Evolutionary conservation across 306 rosid species (phyloP), one percentile per base, ranked within the genome.

Genomic region (Vigna trinervia): DNA sequence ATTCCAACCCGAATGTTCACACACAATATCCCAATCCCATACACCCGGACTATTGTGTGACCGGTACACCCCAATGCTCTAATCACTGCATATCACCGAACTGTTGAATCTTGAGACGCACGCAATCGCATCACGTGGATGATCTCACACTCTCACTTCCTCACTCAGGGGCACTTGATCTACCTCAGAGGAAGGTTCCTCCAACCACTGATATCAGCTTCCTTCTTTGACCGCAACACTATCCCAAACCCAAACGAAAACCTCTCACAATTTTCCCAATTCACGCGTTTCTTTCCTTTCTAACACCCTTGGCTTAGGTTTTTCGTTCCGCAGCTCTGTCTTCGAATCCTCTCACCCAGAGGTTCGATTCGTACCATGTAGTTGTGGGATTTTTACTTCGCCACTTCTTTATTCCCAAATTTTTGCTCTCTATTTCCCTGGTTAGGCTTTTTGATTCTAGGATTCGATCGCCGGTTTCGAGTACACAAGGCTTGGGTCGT

Each of bases 211-310:
- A 39, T 3, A 63, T 0, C 34, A 19, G 81, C 76, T 82, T 85
- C 73, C 88, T 69, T 85, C 82, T 85, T 85, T 85, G 88, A 85
- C 88, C 86, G n/a, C 39, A 79, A 76, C 80, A 58, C 84, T 83
- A 77, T 28, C 79, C 72, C 17, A 3, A 5, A 3, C 39, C 32
- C 19, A 45, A 8, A 11, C 14, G 59, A 62, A 15, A 38, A 5
- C 57, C 23, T 9, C 26, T 9, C 60, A 19, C 52, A 17, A 32
- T 41, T 43, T 10, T 28, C 34, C 58, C 0, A 6, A 12, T 30
- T 1, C 75, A 17, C 47, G 30, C 48, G 15, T 58, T 43, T 41
- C 6, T 6, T n/a, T 63, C 1, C 17, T 36, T 7, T 41, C 12
- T 5, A 51, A 5, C 66, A 28, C 80, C n/a, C 74, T 36, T 4